phyloP scores from a whole-genome alignment of 768 basidiomycete genomes.

The Hypsizygus marmoreus region DNA sequence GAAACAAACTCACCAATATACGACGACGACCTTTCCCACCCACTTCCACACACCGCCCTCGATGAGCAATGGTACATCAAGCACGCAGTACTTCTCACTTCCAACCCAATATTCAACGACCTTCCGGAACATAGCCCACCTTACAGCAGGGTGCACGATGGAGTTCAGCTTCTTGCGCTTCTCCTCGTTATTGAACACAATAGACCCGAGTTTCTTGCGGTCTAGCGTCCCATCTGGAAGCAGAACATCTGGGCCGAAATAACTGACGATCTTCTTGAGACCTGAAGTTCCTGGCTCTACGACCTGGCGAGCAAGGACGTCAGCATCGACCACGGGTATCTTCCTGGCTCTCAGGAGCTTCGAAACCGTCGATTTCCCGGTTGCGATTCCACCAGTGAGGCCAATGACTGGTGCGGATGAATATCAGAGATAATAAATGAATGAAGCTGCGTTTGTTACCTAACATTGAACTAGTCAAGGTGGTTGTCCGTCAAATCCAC shows the following conservation, averaged over 20 bases:
- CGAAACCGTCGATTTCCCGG: slow-evolving; percentile 95
- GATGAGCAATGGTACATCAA: slow-evolving; percentile 92
- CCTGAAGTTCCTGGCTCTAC: slow-evolving; percentile 82
- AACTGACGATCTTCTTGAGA: slow-evolving; percentile 62
- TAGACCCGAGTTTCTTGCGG: slow-evolving; percentile 77
- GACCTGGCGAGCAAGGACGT: slow-evolving; percentile 83
- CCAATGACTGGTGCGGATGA: slow-evolving; percentile 70
- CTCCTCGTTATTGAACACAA: slow-evolving; percentile 79
- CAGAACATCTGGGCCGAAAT: slow-evolving; percentile 75
- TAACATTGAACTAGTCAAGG: no score
- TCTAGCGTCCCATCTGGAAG: slow-evolving; percentile 72
- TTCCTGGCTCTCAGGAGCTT: slow-evolving; percentile 60
- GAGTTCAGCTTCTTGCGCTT: slow-evolving; percentile 75
- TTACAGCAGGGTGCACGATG: slow-evolving; percentile 92
- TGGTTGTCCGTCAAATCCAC: no score
- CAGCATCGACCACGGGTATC: slow-evolving; percentile 92
- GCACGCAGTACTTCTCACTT: slow-evolving; percentile 76
- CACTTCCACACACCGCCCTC: slow-evolving; percentile 85
- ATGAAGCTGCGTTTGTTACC: no score
- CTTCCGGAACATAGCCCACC: slow-evolving; percentile 69
- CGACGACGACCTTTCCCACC: slow-evolving; percentile 84
- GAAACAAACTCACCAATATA: slow-evolving; percentile 73
- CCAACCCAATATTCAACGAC: slow-evolving; percentile 72
- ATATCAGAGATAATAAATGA: neutral
- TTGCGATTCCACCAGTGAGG: slow-evolving; percentile 94